These are phyloP conservation scores for Geranium incanum DNA, from an alignment of 441 rosid species.

Conservation along the genomic window DNA sequence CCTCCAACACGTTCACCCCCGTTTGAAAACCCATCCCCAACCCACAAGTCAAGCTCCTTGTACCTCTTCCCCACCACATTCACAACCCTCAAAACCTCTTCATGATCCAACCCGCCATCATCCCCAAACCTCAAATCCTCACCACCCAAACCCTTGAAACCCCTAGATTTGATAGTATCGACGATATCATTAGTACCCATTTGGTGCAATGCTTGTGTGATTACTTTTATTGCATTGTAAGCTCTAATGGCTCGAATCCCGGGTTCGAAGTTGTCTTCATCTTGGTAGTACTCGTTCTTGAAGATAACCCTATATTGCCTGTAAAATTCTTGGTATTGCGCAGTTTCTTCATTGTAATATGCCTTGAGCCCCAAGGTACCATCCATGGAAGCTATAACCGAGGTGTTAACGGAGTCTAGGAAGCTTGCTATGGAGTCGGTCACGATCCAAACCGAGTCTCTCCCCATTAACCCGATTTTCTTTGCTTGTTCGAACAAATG, in stretches of 20 bases:
- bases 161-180: slow-evolving; percentile 14
- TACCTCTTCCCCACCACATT: slow-evolving; percentile 26
- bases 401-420: slow-evolving; percentile 32
- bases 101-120: slow-evolving; percentile 8
- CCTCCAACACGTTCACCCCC: slow-evolving; percentile 5
- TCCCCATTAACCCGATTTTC: slow-evolving; percentile 29
- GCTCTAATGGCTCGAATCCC: slow-evolving; percentile 29
- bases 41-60: slow-evolving; percentile 28
- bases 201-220: slow-evolving; percentile 15
- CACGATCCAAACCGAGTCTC: slow-evolving; percentile 41
- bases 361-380: slow-evolving; percentile 42
- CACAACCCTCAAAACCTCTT: slow-evolving; percentile 19
- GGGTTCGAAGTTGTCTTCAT: slow-evolving; percentile 24
- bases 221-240: slow-evolving; percentile 24
- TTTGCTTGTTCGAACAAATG: slow-evolving; percentile 37
- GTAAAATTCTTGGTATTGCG: slow-evolving; percentile 22
- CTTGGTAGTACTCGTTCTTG: slow-evolving; percentile 19
- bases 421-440: slow-evolving; percentile 28
- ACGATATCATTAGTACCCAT: background rate
- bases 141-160: slow-evolving; percentile 31
- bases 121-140: slow-evolving; percentile 18
- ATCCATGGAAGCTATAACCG: slow-evolving; percentile 36
- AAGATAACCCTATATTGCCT: slow-evolving; percentile 20
- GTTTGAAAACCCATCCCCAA: slow-evolving; percentile 12
- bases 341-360: slow-evolving; percentile 17